Evolutionary conservation across 176 grass and related monocot species (phyloP).

Genomic region (Chloris gayana): DNA sequence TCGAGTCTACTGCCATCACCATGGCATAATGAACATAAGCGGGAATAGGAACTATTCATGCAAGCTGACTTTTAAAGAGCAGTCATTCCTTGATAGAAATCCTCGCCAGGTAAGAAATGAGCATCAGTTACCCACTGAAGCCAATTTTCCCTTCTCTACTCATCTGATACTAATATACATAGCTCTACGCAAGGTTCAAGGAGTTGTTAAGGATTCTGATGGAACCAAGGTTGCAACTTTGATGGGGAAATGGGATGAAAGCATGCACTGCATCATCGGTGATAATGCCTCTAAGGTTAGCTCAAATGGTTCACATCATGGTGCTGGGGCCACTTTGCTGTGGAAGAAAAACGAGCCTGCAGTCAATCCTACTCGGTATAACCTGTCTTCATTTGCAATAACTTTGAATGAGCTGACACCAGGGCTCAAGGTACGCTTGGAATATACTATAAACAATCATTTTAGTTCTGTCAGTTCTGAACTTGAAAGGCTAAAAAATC

Average conservation of each 20-base stretch:
- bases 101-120: slow-evolving; percentile 67
- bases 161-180: slow-evolving; percentile 52
- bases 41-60: slow-evolving; percentile 76
- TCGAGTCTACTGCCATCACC: slow-evolving; percentile 82
- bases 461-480: slow-evolving; percentile 37
- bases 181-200: slow-evolving; percentile 66
- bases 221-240: slow-evolving; percentile 65
- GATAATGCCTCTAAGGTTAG: slow-evolving; percentile 48
- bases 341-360: slow-evolving; percentile 83
- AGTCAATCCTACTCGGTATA: slow-evolving; percentile 79
- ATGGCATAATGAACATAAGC: slow-evolving; percentile 80
- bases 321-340: slow-evolving; percentile 57
- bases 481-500: slow-evolving; percentile 37
- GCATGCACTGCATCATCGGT: slow-evolving; percentile 51
- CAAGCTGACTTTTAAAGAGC: slow-evolving; percentile 85
- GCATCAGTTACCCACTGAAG: slow-evolving; percentile 3
- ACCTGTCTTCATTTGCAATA: slow-evolving; percentile 88
- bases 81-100: slow-evolving; percentile 79
- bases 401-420: slow-evolving; percentile 79
- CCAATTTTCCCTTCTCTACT: neutral
- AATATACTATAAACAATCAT: slow-evolving; percentile 11
- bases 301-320: slow-evolving; percentile 33
- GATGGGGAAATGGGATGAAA: slow-evolving; percentile 84
- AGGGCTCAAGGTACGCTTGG: slow-evolving; percentile 64
- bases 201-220: slow-evolving; percentile 61